Conservation (phyloP, 2,329 filamentous ascomycete genomes). For the Arthrobotrys sphaeroides region DNA sequence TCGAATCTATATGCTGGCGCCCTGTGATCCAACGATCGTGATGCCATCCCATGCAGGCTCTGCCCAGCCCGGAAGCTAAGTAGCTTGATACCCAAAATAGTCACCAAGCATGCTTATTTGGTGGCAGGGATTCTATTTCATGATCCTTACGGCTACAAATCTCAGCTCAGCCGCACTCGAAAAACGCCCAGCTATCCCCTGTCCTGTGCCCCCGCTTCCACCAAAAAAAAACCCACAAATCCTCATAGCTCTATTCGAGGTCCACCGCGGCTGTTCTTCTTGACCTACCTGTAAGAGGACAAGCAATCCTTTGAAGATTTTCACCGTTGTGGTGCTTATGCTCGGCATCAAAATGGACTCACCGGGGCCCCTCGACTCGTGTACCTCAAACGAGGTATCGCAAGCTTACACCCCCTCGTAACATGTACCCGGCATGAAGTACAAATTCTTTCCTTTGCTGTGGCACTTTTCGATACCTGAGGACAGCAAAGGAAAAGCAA, state of each 20-base stretch:
- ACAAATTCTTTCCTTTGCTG: conserved; percentile 1
- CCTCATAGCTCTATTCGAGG: neutral
- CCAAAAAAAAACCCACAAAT: neutral
- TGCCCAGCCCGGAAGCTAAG: no score
- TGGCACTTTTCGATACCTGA: conserved; percentile 8
- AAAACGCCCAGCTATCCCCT: neutral
- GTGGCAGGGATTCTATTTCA: neutral
- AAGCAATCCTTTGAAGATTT: conserved; percentile 26
- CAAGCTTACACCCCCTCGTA: neutral
- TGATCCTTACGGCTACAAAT: conserved; percentile 13
- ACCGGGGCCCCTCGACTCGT: neutral
- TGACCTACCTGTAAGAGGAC: conserved; percentile 5
- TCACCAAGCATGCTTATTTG: conserved; percentile 6
- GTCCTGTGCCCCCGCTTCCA: conserved; percentile 4
- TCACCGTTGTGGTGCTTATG: conserved; percentile 32
- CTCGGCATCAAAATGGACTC: conserved; percentile 15
- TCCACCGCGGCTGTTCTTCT: neutral
- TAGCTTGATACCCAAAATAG: conserved; percentile 10
- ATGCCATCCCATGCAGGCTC: neutral
- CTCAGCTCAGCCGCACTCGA: conserved; percentile 42
- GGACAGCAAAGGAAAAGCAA: neutral
- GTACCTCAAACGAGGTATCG: neutral
- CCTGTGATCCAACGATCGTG: no score
- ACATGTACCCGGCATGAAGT: neutral
- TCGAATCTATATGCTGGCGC: no score